Evolutionary conservation across 768 basidiomycete species (phyloP), one percentile per base, ranked within the genome.

Genomic region (Suillus lakei): DNA sequence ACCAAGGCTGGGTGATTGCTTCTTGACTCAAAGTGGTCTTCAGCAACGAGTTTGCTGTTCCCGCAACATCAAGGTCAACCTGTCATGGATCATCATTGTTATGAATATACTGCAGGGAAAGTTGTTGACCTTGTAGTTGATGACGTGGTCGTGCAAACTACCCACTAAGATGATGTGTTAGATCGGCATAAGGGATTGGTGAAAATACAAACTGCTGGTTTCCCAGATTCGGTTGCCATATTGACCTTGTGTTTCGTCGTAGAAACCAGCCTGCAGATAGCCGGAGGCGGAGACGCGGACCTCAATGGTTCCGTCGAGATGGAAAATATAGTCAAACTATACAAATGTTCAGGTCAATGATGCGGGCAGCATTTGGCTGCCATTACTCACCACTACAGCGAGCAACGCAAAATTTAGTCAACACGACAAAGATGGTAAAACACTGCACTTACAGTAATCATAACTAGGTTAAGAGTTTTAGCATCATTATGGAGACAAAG

Each of bases 241-340:
- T 0, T 76, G 69, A 4, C 77, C 77, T 73, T 88, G 84, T 21
- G 79, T 71, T 1, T 78, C 66, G 39, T 85, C 83, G 83, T 86
- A 89, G 71, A 81, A 87, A 15, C 85, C 87, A 51, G 85, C 88
- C 76, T 90, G 89, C 61, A 90, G 78, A 71, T 91, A 91, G 2
- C 89, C 89, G 4, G 88, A 89, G 0, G 89, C 89, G 9, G 88
- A 89, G 21, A 89, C 38, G 2, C 86, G 81, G n/a, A 89, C 86
- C 76, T 91, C 89, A 28, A 91, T 83, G 3, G 88, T 88, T 4
- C 89, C 88, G 67, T 90, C 89, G 21, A 88, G 72, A 64, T 85
- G 83, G 79, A 90, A 89, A 2, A 84, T 84, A 71, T 89, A 90
- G 68, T 90, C 89, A 71, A 89, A 90, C 82, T 85, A 68, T 23